Evolutionary conservation across 495 filamentous ascomycete species (phyloP).

Genomic region (Penicillium macrosclerotiorum): DNA sequence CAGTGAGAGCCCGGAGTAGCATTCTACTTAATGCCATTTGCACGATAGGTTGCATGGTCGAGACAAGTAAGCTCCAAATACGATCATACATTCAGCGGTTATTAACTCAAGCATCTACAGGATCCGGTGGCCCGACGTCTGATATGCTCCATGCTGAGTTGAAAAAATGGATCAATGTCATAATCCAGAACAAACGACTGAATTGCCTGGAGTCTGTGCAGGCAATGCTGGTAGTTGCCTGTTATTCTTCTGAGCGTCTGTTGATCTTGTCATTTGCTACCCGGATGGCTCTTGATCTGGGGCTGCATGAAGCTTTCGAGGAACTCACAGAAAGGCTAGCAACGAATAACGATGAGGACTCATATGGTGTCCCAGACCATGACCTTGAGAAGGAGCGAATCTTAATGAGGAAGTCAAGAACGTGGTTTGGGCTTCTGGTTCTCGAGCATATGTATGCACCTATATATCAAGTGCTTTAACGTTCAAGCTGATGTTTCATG

Average conservation of each 20-base stretch:
- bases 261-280: slow-evolving; percentile 46
- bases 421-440: slow-evolving; percentile 48
- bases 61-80: slow-evolving; percentile 23
- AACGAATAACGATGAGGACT: slow-evolving; percentile 23
- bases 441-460: slow-evolving; percentile 44
- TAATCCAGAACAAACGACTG: slow-evolving; percentile 37
- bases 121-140: slow-evolving; percentile 32
- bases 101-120: slow-evolving; percentile 12
- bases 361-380: slow-evolving; percentile 7
- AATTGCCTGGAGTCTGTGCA: slow-evolving; percentile 47
- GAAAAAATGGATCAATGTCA: slow-evolving; percentile 45
- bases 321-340: slow-evolving; percentile 34
- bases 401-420: slow-evolving; percentile 40
- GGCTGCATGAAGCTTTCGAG: slow-evolving; percentile 42
- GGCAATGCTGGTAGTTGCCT: slow-evolving; percentile 46
- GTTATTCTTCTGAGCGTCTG: slow-evolving; percentile 49
- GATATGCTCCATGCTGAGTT: slow-evolving; percentile 40
- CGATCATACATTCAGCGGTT: neutral
- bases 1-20: slow-evolving; percentile 37
- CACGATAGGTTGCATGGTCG: slow-evolving; percentile 46
- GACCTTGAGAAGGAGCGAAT: slow-evolving; percentile 26
- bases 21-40: slow-evolving; percentile 50
- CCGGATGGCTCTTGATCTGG: slow-evolving; percentile 45
- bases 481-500: slow-evolving; percentile 1
- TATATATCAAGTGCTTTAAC: neutral